Conservation (phyloP, 1,284 basidiomycete species). For the Apiotrichum sp. region DNA sequence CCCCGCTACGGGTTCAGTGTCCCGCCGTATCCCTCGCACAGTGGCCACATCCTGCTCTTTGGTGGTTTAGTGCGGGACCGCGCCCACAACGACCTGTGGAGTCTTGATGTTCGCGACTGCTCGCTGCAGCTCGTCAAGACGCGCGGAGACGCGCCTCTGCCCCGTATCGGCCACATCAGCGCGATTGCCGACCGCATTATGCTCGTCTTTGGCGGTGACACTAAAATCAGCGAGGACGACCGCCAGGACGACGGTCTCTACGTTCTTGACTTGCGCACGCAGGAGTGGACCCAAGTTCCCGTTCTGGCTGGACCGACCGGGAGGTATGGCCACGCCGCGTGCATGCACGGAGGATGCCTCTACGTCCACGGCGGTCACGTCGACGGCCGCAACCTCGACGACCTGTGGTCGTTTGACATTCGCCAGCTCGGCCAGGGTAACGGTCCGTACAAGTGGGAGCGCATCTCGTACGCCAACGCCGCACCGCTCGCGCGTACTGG, state of each 20-base stretch:
- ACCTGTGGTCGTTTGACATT: constrained; percentile 94
- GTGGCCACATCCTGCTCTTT: constrained; percentile 91
- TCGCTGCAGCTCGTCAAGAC: constrained; percentile 76
- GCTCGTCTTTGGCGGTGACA: constrained; percentile 98
- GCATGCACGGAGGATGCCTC: constrained; percentile 86
- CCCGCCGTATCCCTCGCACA: constrained; percentile 71
- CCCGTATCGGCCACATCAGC: constrained; percentile 91
- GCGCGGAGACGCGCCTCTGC: constrained; percentile 78
- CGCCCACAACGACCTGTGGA: constrained; percentile 89
- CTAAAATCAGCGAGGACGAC: constrained; percentile 65
- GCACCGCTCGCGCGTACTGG: constrained; percentile 63
- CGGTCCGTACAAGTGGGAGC: constrained; percentile 62
- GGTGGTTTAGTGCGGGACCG: constrained; percentile 91
- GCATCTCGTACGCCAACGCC: constrained; percentile 10
- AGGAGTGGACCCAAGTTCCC: constrained; percentile 86
- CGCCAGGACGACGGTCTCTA: constrained; percentile 91
- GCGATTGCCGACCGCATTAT: constrained; percentile 93
- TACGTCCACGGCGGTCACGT: constrained; percentile 96
- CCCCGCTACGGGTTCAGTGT: constrained; percentile 95
- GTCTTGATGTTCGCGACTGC: constrained; percentile 73
- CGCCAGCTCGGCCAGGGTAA: constrained; percentile 55
- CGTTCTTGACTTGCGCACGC: constrained; percentile 89
- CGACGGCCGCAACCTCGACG: constrained; percentile 91
- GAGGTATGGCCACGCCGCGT: constrained; percentile 91
- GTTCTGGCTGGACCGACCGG: constrained; percentile 72